Conservation (phyloP, 2,329 filamentous ascomycete genomes). For the Colletotrichum sublineola region DNA sequence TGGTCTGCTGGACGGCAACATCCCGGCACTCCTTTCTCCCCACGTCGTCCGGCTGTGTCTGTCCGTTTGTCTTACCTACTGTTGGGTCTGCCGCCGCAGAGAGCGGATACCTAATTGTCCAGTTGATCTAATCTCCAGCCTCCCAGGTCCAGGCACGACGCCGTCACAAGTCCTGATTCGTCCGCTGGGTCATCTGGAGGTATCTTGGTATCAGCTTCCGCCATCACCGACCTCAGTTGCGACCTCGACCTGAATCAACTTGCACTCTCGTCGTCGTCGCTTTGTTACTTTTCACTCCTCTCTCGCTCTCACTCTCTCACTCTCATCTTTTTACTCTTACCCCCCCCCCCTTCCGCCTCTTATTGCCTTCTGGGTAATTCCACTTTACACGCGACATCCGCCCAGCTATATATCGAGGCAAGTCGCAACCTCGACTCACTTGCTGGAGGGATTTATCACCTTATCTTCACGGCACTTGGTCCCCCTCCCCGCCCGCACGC, state of each 20-base stretch:
- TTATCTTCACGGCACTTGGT: neutral
- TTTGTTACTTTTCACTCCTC: neutral
- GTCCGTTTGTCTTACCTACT: neutral
- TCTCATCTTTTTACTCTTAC: neutral
- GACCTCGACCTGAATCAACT: constrained; percentile 20
- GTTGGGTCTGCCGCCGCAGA: neutral
- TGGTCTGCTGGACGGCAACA: constrained; percentile 9
- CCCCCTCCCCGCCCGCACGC: neutral
- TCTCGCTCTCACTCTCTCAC: too few relatives aligned
- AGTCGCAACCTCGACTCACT: neutral
- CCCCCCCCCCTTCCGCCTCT: too few relatives aligned
- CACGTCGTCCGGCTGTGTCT: neutral
- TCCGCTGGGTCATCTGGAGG: constrained; percentile 30
- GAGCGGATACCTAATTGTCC: neutral
- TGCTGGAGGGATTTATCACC: neutral
- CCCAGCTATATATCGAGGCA: neutral
- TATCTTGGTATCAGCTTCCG: constrained; percentile 39
- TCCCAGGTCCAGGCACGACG: constrained; percentile 27
- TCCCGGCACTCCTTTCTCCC: constrained; percentile 6
- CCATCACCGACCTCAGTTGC: constrained; percentile 34
- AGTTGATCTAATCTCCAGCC: constrained; percentile 41
- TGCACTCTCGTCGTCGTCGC: neutral
- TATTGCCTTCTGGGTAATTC: neutral
- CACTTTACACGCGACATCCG: neutral
- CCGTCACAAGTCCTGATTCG: constrained; percentile 23